phyloP scores from a whole-genome alignment of 2,329 filamentous ascomycete genomes.

The Cladosporium oxysporum region DNA sequence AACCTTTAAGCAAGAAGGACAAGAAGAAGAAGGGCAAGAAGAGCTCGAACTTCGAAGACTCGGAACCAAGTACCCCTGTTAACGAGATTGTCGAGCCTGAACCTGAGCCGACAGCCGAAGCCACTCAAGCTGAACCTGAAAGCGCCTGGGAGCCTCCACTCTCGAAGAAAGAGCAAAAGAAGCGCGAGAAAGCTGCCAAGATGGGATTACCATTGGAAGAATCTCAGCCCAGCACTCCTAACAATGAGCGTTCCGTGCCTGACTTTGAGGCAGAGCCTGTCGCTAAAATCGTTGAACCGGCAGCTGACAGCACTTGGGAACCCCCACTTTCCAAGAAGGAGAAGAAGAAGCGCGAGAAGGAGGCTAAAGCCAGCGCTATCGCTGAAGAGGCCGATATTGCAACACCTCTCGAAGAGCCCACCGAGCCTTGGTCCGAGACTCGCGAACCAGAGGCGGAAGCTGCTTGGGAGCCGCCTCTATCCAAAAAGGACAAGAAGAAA shows the following conservation, averaged over 20 bases:
- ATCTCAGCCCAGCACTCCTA: neutral
- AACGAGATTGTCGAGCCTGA: constrained; percentile 30
- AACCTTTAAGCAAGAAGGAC: constrained; percentile 14
- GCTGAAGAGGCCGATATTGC: neutral
- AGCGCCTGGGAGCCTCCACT: constrained; percentile 36
- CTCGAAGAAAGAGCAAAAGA: constrained; percentile 43
- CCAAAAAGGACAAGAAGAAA: constrained; percentile 44
- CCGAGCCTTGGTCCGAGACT: constrained; percentile 20
- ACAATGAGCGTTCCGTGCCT: neutral
- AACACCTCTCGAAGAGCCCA: neutral
- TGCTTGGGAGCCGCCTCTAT: constrained; percentile 36
- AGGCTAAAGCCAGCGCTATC: neutral
- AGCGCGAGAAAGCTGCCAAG: constrained; percentile 28
- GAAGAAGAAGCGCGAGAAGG: constrained; percentile 42
- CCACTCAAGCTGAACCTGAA: constrained; percentile 1
- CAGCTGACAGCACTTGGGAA: constrained; percentile 22
- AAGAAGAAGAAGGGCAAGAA: constrained; percentile 51
- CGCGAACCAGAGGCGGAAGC: constrained; percentile 13
- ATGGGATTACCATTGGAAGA: neutral
- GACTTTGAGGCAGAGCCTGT: neutral
- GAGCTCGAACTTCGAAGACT: constrained; percentile 30
- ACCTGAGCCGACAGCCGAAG: neutral
- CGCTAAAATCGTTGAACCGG: neutral
- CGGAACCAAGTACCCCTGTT: neutral
- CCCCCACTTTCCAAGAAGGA: constrained; percentile 25